phyloP scores from a whole-genome alignment of 148 eudicot genomes.

The Rhododendron henanense region DNA sequence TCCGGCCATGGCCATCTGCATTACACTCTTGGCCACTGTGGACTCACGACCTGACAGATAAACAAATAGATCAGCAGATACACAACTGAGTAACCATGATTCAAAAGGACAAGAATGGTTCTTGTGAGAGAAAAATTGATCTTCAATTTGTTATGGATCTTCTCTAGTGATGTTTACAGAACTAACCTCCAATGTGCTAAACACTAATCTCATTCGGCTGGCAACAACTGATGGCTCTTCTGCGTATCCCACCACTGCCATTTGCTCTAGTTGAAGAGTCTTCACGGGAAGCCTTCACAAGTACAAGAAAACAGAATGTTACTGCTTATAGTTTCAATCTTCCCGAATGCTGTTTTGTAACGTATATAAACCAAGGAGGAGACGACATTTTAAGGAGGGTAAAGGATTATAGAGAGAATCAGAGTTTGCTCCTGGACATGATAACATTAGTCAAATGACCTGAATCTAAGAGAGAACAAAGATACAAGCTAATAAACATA shows the following conservation, averaged over 20 bases:
- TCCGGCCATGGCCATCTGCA: background rate
- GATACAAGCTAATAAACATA: background rate
- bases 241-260: conserved; percentile 73
- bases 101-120: background rate
- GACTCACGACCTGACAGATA: conserved; percentile 76
- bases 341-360: background rate
- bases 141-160: background rate
- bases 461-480: background rate
- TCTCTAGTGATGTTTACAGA: background rate
- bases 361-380: background rate
- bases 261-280: conserved; percentile 94
- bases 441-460: too few relatives aligned
- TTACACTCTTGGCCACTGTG: conserved; percentile 89
- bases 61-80: background rate
- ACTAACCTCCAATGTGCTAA: conserved; percentile 90
- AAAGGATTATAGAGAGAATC: background rate
- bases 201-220: conserved; percentile 90
- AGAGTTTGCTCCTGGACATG: too few relatives aligned
- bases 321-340: background rate
- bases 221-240: conserved; percentile 93
- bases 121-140: background rate
- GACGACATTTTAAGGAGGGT: background rate
- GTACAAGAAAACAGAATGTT: background rate
- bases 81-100: background rate
- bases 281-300: conserved; percentile 86